These are phyloP conservation scores for Acer campestre DNA, from an alignment of 345 rosid species.

Conservation along the genomic window DNA sequence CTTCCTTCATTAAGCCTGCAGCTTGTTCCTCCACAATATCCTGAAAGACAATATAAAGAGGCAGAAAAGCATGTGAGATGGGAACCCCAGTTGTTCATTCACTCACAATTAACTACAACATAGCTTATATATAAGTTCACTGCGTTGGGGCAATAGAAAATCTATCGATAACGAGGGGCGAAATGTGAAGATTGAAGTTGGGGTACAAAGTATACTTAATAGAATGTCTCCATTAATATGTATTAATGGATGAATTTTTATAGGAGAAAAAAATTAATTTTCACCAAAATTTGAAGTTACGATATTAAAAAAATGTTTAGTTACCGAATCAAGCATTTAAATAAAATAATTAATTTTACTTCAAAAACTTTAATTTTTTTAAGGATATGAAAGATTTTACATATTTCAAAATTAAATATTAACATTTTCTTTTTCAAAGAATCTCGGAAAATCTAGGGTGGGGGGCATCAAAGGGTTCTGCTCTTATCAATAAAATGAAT, in stretches of 20 bases:
- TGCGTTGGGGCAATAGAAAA: background rate
- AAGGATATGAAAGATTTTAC: background rate
- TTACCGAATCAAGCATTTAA: background rate
- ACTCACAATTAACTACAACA: background rate
- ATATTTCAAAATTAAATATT: too few relatives aligned
- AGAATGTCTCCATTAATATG: background rate
- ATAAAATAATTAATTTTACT: background rate
- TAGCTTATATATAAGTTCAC: background rate
- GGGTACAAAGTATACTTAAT: background rate
- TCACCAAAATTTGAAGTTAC: background rate
- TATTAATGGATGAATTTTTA: background rate
- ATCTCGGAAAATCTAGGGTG: background rate
- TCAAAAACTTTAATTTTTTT: background rate
- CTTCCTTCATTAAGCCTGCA: slow-evolving; percentile 90
- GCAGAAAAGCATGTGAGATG: background rate
- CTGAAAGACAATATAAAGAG: slow-evolving; percentile 32
- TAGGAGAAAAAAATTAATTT: background rate
- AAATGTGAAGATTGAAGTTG: background rate
- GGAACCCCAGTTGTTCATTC: slow-evolving; percentile 2
- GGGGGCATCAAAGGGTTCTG: too few relatives aligned
- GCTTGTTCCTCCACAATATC: slow-evolving; percentile 80
- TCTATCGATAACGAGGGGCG: background rate
- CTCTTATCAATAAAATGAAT: background rate
- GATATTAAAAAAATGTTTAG: background rate
- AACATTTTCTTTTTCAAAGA: background rate